Evolutionary conservation across 176 grass and related monocot species (phyloP).

Genomic region (Leersia perrieri): DNA sequence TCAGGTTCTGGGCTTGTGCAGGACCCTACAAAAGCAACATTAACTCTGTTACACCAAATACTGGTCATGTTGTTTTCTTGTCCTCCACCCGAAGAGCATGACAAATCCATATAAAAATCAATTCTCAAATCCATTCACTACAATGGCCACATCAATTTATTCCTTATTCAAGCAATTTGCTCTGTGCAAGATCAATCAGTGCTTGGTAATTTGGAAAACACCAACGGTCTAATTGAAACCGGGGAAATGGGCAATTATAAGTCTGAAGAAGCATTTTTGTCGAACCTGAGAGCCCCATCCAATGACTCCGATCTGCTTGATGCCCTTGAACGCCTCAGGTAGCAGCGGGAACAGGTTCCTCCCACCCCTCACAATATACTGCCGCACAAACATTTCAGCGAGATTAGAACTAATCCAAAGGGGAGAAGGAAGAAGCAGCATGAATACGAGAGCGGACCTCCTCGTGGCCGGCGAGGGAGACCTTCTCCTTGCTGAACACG

Average conservation of each 20-base stretch:
- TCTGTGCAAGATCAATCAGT: background rate
- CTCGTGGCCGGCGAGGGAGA: conserved; percentile 83
- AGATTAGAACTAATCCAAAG: background rate
- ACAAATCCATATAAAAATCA: background rate
- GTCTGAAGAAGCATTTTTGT: background rate
- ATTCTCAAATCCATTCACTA: background rate
- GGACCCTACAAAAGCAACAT: conserved; percentile 57
- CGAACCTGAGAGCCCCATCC: conserved; percentile 90
- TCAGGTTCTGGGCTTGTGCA: conserved; percentile 90
- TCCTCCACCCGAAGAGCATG: background rate
- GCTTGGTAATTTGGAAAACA: background rate
- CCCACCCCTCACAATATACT: conserved; percentile 89
- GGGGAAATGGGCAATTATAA: background rate
- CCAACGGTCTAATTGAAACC: background rate
- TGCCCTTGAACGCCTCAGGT: conserved; percentile 79
- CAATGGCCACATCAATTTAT: background rate
- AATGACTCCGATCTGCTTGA: conserved; percentile 88
- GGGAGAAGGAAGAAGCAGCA: background rate
- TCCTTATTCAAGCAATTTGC: background rate
- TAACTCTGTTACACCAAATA: background rate
- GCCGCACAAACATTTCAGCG: background rate
- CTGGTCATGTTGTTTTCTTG: background rate
- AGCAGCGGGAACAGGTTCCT: conserved; percentile 85
- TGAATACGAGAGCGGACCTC: conserved; percentile 38
- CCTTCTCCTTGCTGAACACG: conserved; percentile 91